phyloP scores from a whole-genome alignment of 345 rosid genomes.

The Aquilaria sinensis region DNA sequence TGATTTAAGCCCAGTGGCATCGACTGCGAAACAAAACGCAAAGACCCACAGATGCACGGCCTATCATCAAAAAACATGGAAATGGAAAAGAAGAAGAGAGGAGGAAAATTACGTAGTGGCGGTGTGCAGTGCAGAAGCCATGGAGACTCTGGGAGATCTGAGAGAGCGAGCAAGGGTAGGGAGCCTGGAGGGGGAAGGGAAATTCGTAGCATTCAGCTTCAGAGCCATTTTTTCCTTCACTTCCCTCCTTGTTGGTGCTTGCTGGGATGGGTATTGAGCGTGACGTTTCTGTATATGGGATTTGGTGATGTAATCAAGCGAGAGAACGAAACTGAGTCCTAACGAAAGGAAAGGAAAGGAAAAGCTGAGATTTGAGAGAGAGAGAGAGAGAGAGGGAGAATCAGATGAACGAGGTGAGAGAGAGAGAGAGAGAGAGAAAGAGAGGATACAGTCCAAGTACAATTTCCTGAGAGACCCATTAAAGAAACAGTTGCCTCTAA shows the following conservation, averaged over 20 bases:
- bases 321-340: too few species aligned
- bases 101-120: conserved; percentile 27
- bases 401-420: too few species aligned
- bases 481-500: too few species aligned
- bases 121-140: conserved; percentile 42
- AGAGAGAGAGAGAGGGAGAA: too few species aligned
- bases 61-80: not conserved
- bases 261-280: too few species aligned
- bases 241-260: not conserved
- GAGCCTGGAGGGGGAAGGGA: conserved; percentile 21
- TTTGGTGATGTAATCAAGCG: too few species aligned
- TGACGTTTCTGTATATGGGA: too few species aligned
- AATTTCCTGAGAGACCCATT: too few species aligned
- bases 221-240: conserved; percentile 33
- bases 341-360: too few species aligned
- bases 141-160: conserved; percentile 37
- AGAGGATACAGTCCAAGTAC: too few species aligned
- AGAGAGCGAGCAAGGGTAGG: conserved; percentile 17
- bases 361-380: too few species aligned
- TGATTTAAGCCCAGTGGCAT: not conserved
- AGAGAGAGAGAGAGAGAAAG: too few species aligned
- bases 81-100: not conserved
- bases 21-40: not conserved
- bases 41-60: not conserved
- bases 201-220: conserved; percentile 27